Percentiles rank a stretch among this genome's conserved stretches.
Conservation (phyloP, 495 filamentous ascomycete genomes). For the Neurospora sp. region DNA sequence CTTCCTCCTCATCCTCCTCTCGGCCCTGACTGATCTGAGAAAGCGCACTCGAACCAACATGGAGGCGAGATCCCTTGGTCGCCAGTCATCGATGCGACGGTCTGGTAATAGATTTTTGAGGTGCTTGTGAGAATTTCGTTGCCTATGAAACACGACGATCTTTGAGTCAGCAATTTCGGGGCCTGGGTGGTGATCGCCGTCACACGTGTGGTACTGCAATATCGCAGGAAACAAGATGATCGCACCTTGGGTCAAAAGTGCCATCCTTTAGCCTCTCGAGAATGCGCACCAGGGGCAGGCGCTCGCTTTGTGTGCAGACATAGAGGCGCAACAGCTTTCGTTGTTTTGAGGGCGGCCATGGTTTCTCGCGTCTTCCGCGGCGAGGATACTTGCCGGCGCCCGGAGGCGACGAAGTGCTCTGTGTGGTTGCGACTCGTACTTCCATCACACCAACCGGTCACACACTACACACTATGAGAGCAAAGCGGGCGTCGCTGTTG, state of each 20-base stretch:
- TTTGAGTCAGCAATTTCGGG: not conserved
- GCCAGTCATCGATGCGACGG: slow-evolving; percentile 25
- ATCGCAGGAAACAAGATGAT: not conserved
- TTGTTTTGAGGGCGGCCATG: slow-evolving; percentile 24
- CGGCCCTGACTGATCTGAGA: slow-evolving; percentile 17
- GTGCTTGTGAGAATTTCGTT: slow-evolving; percentile 27
- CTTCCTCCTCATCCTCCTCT: slow-evolving; percentile 15
- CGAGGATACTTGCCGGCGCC: slow-evolving; percentile 16
- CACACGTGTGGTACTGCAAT: not conserved
- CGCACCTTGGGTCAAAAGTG: slow-evolving; percentile 24
- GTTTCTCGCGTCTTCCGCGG: slow-evolving; percentile 23
- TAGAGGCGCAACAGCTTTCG: slow-evolving; percentile 24
- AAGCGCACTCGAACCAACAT: slow-evolving; percentile 24
- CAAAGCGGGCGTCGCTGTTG: not conserved
- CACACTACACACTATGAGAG: not conserved
- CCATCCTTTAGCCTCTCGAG: slow-evolving; percentile 23
- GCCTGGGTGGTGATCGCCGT: not conserved
- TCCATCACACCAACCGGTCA: not conserved
- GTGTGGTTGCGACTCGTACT: not conserved
- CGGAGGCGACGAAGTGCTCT: slow-evolving; percentile 4
- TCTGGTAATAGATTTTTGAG: slow-evolving; percentile 23
- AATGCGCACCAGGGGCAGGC: slow-evolving; percentile 22
- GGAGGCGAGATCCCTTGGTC: slow-evolving; percentile 19
- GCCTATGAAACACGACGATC: slow-evolving; percentile 7
- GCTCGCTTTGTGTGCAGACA: slow-evolving; percentile 26